Evolutionary conservation across 148 eudicot genomes (phyloP).

Genomic region (Agrostemma githago): DNA sequence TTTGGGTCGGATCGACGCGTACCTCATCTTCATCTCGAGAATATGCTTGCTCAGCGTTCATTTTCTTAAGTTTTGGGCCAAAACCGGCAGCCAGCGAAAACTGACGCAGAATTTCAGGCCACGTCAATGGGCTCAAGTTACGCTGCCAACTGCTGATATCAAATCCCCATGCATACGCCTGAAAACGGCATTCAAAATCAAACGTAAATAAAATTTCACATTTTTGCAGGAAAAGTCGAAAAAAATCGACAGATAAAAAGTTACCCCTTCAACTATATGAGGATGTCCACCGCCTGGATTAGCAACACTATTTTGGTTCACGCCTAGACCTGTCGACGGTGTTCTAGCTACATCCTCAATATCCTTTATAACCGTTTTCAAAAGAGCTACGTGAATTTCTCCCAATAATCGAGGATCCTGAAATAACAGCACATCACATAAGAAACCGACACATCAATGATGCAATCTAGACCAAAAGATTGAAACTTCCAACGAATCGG

Average conservation of each 20-base stretch:
- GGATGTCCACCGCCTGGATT: conserved; percentile 90
- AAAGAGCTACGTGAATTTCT: conserved; percentile 77
- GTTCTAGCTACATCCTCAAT: conserved; percentile 92
- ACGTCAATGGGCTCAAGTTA: conserved; percentile 69
- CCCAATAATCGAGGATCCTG: conserved; percentile 84
- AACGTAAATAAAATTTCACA: neutral
- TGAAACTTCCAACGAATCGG: neutral
- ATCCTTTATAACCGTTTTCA: conserved; percentile 68
- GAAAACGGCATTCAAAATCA: conserved; percentile 16
- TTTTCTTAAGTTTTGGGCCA: conserved; percentile 83
- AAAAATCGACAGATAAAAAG: conserved; percentile 1
- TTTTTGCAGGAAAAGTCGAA: neutral
- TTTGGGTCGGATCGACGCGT: neutral
- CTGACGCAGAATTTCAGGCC: conserved; percentile 91
- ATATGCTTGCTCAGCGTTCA: conserved; percentile 46
- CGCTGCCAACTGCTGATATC: conserved; percentile 82
- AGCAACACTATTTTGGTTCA: conserved; percentile 48
- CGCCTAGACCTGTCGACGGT: conserved; percentile 56
- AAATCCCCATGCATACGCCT: conserved; percentile 97
- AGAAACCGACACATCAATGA: neutral
- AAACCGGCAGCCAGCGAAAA: conserved; percentile 84
- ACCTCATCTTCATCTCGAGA: conserved; percentile 76
- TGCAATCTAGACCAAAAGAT: too few species aligned
- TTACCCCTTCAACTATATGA: conserved; percentile 94
- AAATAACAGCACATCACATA: conserved; percentile 12